Percentiles rank a stretch among this genome's conserved stretches.
Conservation (phyloP, 208 protist genomes). For the Trypanosoma grayi region DNA sequence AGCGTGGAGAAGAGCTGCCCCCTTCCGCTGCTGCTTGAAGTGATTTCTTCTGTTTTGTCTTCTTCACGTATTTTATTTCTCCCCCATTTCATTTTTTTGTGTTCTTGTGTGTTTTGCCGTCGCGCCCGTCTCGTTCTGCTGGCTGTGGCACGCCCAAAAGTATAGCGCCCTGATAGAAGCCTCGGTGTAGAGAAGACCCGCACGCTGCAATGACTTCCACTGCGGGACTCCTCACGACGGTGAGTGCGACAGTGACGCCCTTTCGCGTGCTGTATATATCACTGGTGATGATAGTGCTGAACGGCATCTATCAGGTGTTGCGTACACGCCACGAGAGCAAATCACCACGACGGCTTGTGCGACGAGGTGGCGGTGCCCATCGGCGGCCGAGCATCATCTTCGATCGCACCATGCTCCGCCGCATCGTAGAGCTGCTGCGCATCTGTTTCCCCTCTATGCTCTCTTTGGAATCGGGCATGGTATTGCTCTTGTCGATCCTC, state of each 20-base stretch:
- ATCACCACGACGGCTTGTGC: background rate
- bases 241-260: slow-evolving; percentile 3
- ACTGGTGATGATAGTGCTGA: slow-evolving; percentile 2
- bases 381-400: slow-evolving; percentile 15
- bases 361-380: background rate
- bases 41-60: too few species aligned
- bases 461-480: slow-evolving; percentile 46
- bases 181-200: too few species aligned
- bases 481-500: slow-evolving; percentile 40
- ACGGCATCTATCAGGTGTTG: slow-evolving; percentile 1
- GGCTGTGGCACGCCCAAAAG: too few species aligned
- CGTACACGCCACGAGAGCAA: background rate
- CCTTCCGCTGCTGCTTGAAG: too few species aligned
- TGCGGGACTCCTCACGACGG: background rate
- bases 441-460: slow-evolving; percentile 58
- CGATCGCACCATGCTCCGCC: slow-evolving; percentile 49
- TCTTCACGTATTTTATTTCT: too few species aligned
- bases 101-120: too few species aligned
- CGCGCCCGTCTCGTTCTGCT: too few species aligned
- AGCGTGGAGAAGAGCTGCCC: too few species aligned
- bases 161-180: too few species aligned
- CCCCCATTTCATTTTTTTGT: too few species aligned
- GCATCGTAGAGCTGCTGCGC: slow-evolving; percentile 51
- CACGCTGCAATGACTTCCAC: background rate
- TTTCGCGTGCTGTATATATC: background rate